Percentiles rank a stretch among this genome's conserved stretches.
phyloP scores from a whole-genome alignment of 371 early-diverging fungal genomes.

The Mortierella sp. region DNA sequence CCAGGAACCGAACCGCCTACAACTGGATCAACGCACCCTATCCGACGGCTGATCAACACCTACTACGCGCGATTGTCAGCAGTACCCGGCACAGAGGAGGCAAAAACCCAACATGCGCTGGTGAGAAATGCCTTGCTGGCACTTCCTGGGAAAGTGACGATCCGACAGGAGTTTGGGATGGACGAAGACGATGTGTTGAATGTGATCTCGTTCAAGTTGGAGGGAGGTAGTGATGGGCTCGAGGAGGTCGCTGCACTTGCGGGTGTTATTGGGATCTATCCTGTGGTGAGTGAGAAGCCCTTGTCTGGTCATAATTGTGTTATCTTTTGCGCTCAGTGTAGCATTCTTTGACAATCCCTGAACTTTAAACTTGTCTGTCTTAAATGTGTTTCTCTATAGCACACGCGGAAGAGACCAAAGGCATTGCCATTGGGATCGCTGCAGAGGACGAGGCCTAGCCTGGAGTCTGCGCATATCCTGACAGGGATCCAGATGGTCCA shows the following conservation, averaged over 20 bases:
- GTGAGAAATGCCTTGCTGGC: slow-evolving; percentile 21
- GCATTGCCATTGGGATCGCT: slow-evolving; percentile 32
- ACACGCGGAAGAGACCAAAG: slow-evolving; percentile 46
- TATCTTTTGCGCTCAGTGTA: neutral
- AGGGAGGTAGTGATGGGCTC: slow-evolving; percentile 28
- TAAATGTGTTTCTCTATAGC: slow-evolving; percentile 1
- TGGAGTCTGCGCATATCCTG: slow-evolving; percentile 60
- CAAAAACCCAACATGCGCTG: slow-evolving; percentile 19
- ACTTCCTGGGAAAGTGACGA: slow-evolving; percentile 31
- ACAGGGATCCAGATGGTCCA: slow-evolving; percentile 64
- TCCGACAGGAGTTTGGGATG: slow-evolving; percentile 43
- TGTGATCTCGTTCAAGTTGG: slow-evolving; percentile 47
- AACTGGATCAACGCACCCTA: neutral
- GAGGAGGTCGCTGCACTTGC: slow-evolving; percentile 33
- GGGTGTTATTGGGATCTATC: slow-evolving; percentile 49
- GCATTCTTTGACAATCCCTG: neutral
- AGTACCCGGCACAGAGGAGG: slow-evolving; percentile 29
- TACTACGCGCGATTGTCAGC: slow-evolving; percentile 46
- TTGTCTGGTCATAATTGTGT: neutral
- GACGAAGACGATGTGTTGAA: slow-evolving; percentile 50
- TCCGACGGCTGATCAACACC: neutral
- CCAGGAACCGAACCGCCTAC: neutral
- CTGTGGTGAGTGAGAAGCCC: slow-evolving; percentile 31
- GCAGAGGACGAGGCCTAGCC: slow-evolving; percentile 19
- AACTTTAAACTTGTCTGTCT: neutral